Evolutionary conservation across 1,139 yeast species (phyloP).

Genomic region (Blastobotrys proliferans): DNA sequence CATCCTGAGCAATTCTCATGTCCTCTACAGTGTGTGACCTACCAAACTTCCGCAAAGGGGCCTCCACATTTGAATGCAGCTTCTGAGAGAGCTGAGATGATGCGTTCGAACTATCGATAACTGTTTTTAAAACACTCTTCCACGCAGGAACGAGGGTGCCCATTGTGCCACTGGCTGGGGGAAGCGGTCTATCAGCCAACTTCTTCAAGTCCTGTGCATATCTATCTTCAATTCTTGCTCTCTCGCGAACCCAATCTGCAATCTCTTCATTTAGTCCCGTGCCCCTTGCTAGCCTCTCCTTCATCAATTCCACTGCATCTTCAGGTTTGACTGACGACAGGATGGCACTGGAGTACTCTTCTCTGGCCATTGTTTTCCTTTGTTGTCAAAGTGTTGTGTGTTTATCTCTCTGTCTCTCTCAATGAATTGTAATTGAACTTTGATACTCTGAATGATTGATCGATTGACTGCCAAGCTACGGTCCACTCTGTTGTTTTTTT

Average conservation of each 20-base stretch:
- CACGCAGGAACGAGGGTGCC: constrained; percentile 36
- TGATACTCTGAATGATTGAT: too few relatives aligned
- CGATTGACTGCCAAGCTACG: too few relatives aligned
- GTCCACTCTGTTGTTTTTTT: too few relatives aligned
- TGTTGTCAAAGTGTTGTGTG: too few relatives aligned
- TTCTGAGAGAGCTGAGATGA: constrained; percentile 30
- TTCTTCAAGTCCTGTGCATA: constrained; percentile 37
- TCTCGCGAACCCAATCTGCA: constrained; percentile 38
- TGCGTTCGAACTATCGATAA: constrained; percentile 31
- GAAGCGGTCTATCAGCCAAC: constrained; percentile 26
- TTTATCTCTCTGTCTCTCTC: too few relatives aligned
- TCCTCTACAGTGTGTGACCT: constrained; percentile 30
- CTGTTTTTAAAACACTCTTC: constrained; percentile 29
- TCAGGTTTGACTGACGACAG: constrained; percentile 30
- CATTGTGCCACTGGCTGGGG: constrained; percentile 22
- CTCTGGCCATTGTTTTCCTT: too few relatives aligned
- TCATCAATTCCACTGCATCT: constrained; percentile 31
- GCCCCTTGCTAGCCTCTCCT: constrained; percentile 33
- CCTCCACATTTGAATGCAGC: constrained; percentile 33
- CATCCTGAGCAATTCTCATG: constrained; percentile 29
- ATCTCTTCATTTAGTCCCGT: constrained; percentile 31
- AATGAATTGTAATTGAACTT: too few relatives aligned
- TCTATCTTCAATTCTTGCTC: constrained; percentile 33
- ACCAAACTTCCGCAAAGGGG: constrained; percentile 29
- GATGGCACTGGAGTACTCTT: constrained; percentile 34